phyloP scores from a whole-genome alignment of 495 filamentous ascomycete genomes.

The Penicillium turbatum region DNA sequence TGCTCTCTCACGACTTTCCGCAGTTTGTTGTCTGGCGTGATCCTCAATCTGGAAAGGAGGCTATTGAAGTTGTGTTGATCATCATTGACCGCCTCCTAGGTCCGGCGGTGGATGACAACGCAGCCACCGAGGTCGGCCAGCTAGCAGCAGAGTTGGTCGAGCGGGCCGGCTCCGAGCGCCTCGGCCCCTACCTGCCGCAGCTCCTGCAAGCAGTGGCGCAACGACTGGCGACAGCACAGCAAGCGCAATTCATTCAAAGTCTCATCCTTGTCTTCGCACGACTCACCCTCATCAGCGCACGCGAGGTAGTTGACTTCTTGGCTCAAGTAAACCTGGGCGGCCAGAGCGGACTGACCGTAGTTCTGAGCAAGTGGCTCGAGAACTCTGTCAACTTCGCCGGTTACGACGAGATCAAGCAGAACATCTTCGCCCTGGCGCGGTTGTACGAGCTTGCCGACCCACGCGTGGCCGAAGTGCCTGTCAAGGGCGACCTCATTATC shows the following conservation, averaged over 20 bases:
- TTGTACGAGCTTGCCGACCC: slow-evolving; percentile 83
- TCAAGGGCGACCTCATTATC: slow-evolving; percentile 88
- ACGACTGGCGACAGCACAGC: slow-evolving; percentile 71
- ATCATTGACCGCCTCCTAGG: slow-evolving; percentile 93
- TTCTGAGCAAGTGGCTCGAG: slow-evolving; percentile 92
- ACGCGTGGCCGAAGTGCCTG: slow-evolving; percentile 70
- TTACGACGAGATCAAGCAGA: slow-evolving; percentile 94
- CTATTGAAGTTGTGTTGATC: slow-evolving; percentile 79
- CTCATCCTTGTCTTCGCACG: slow-evolving; percentile 93
- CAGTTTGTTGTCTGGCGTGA: slow-evolving; percentile 81
- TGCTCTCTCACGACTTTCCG: slow-evolving; percentile 78
- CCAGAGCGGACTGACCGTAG: slow-evolving; percentile 74
- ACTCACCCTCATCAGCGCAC: slow-evolving; percentile 74
- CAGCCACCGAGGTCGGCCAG: slow-evolving; percentile 92
- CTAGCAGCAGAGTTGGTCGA: slow-evolving; percentile 93
- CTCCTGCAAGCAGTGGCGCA: slow-evolving; percentile 90
- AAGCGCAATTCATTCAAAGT: slow-evolving; percentile 83
- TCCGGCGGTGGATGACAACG: slow-evolving; percentile 76
- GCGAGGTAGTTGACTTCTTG: slow-evolving; percentile 89
- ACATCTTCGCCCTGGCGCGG: slow-evolving; percentile 87
- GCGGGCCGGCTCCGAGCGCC: slow-evolving; percentile 79
- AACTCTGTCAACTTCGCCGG: slow-evolving; percentile 94
- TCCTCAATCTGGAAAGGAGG: slow-evolving; percentile 66
- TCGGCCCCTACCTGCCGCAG: slow-evolving; percentile 85
- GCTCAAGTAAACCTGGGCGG: slow-evolving; percentile 70